Evolutionary conservation across 2,329 filamentous ascomycete genomes (phyloP).

Genomic region (Pseudocercospora macadamiae): DNA sequence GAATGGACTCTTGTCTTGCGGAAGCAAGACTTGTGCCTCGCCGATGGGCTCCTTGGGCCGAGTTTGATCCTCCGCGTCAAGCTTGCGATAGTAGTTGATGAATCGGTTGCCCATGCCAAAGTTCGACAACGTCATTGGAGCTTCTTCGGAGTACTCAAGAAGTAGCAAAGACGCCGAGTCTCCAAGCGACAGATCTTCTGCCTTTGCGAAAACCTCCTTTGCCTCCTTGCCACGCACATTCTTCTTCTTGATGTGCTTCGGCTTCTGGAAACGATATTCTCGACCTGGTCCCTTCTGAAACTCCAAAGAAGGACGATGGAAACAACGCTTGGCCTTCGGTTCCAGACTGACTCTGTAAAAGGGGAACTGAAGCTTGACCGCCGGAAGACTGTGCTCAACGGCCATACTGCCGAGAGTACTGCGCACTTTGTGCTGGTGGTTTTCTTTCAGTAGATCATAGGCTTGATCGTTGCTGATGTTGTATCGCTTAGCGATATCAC

Average conservation of each 20-base stretch:
- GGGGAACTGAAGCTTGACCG: constrained; percentile 87
- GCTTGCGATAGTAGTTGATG: constrained; percentile 94
- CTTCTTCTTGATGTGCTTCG: constrained; percentile 77
- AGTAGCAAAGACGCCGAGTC: constrained; percentile 88
- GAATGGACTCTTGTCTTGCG: constrained; percentile 95
- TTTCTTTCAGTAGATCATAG: constrained; percentile 94
- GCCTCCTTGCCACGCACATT: constrained; percentile 77
- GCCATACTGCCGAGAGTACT: constrained; percentile 87
- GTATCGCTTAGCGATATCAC: constrained; percentile 78
- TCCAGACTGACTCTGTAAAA: constrained; percentile 90
- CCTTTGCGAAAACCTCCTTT: constrained; percentile 75
- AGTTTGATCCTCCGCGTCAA: constrained; percentile 74
- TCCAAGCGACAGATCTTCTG: constrained; percentile 76
- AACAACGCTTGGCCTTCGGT: constrained; percentile 73
- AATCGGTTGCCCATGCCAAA: constrained; percentile 97
- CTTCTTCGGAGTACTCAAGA: constrained; percentile 94
- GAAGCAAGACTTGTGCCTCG: constrained; percentile 83
- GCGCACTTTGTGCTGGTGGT: constrained; percentile 93
- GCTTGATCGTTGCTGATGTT: constrained; percentile 96
- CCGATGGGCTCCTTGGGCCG: constrained; percentile 82
- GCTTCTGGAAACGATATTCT: constrained; percentile 72
- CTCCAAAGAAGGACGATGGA: constrained; percentile 78
- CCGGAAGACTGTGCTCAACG: constrained; percentile 94
- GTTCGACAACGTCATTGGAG: constrained; percentile 87
- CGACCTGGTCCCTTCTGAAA: constrained; percentile 64